phyloP scores from a whole-genome alignment of 495 filamentous ascomycete genomes.

The Thermothielavioides terrestris region DNA sequence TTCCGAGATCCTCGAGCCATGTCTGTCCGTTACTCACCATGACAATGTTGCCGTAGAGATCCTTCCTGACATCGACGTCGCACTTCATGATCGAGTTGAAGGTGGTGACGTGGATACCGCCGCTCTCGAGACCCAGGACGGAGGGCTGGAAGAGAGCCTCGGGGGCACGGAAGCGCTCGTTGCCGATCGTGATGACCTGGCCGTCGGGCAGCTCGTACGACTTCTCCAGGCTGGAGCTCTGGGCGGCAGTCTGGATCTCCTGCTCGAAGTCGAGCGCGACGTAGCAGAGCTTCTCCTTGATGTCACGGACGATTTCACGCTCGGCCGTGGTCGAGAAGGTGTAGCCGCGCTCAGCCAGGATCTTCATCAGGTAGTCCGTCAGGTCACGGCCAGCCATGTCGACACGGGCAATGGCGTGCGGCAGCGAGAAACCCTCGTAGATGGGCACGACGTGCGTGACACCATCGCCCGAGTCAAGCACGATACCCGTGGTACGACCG shows the following conservation, averaged over 20 bases:
- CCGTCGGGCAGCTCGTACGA: slow-evolving; percentile 99
- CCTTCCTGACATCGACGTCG: slow-evolving; percentile 98
- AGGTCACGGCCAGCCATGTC: slow-evolving; percentile 99
- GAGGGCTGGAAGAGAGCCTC: slow-evolving; percentile 99
- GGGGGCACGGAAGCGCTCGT: slow-evolving; percentile 98
- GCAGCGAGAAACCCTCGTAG: slow-evolving; percentile 99
- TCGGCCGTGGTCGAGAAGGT: slow-evolving; percentile 99
- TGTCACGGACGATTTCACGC: slow-evolving; percentile 99
- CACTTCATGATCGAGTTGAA: slow-evolving; percentile 99
- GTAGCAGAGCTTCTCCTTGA: slow-evolving; percentile 99
- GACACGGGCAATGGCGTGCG: slow-evolving; percentile 97
- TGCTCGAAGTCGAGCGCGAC: slow-evolving; percentile 99
- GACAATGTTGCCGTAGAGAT: slow-evolving; percentile 99
- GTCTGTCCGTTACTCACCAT: slow-evolving; percentile 58
- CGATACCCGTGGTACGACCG: slow-evolving; percentile 99
- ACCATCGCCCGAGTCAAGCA: slow-evolving; percentile 99
- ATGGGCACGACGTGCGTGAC: slow-evolving; percentile 99
- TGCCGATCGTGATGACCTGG: slow-evolving; percentile 99
- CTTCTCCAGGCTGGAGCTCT: slow-evolving; percentile 95
- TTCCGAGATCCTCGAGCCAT: not conserved
- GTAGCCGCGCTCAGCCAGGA: slow-evolving; percentile 97
- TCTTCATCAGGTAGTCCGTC: slow-evolving; percentile 99
- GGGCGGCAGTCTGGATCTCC: slow-evolving; percentile 99
- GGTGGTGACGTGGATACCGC: slow-evolving; percentile 98
- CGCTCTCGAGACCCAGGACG: slow-evolving; percentile 94